phyloP scores from a whole-genome alignment of 768 basidiomycete species.

The Boletus rufocinnamomeus region DNA sequence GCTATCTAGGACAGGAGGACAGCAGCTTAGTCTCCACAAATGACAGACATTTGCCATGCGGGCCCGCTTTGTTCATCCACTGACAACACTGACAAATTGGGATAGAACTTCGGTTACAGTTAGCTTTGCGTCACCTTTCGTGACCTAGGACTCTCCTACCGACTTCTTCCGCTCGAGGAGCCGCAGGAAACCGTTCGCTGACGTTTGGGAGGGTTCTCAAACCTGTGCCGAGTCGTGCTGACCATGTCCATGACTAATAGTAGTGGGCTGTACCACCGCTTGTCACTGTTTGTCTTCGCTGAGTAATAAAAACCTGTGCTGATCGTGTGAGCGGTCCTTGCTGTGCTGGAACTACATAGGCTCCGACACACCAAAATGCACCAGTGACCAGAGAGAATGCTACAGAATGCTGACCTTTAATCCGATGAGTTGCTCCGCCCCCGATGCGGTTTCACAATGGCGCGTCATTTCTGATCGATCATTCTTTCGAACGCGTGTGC shows the following conservation, averaged over 20 bases:
- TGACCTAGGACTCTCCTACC: neutral
- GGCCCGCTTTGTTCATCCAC: neutral
- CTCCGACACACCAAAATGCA: neutral
- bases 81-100: too few relatives aligned
- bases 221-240: neutral
- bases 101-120: neutral
- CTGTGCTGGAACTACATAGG: neutral
- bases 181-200: too few relatives aligned
- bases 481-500: neutral
- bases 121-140: neutral
- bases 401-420: neutral
- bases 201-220: too few relatives aligned
- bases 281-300: neutral
- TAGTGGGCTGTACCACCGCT: neutral
- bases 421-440: neutral
- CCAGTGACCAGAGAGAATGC: neutral
- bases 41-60: neutral
- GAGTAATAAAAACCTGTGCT: neutral
- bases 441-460: neutral
- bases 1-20: neutral
- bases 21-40: neutral
- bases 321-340: neutral
- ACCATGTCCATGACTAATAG: too few relatives aligned
- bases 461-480: conserved; percentile 6
- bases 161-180: too few relatives aligned